Percentiles rank a stretch among this genome's conserved stretches.
Conservation (phyloP, 1,284 basidiomycete species). For the Schizophyllum amplum region DNA sequence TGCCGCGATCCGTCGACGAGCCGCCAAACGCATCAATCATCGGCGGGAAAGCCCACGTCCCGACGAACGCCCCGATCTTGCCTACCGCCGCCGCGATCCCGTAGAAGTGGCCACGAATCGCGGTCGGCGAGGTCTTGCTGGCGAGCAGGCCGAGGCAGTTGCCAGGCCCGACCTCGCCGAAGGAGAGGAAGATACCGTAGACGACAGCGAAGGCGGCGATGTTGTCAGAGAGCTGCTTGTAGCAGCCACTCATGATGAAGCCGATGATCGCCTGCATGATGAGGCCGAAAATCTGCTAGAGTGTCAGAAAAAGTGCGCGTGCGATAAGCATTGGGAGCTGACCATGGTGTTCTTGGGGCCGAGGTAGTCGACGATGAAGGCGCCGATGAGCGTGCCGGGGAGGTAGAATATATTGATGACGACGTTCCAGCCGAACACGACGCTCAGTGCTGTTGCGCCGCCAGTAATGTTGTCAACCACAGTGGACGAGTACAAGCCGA, state of each 20-base stretch:
- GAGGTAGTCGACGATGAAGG: conserved; percentile 68
- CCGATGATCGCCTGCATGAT: conserved; percentile 39
- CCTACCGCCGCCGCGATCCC: conserved; percentile 83
- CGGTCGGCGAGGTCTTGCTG: conserved; percentile 76
- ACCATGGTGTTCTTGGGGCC: conserved; percentile 80
- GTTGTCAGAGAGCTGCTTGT: conserved; percentile 37
- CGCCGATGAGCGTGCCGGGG: conserved; percentile 68
- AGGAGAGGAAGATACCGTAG: conserved; percentile 86
- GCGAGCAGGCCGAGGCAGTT: conserved; percentile 62
- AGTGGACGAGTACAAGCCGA: conserved; percentile 1
- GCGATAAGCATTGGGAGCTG: conserved; percentile 31
- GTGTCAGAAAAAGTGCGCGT: conserved; percentile 21
- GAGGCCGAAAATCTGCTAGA: neutral
- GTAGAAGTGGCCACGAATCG: conserved; percentile 82
- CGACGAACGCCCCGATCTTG: conserved; percentile 82
- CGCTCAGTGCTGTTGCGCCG: conserved; percentile 34
- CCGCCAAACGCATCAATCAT: conserved; percentile 47
- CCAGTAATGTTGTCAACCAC: conserved; percentile 46
- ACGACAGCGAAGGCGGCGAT: conserved; percentile 80
- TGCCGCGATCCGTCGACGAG: conserved; percentile 34
- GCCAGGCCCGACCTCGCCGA: conserved; percentile 61
- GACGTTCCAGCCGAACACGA: conserved; percentile 71
- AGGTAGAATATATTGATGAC: conserved; percentile 78
- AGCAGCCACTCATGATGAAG: conserved; percentile 82
- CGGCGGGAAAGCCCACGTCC: conserved; percentile 23